Evolutionary conservation across 306 rosid genomes (phyloP).

Genomic region (Pyrus bretschneideri): DNA sequence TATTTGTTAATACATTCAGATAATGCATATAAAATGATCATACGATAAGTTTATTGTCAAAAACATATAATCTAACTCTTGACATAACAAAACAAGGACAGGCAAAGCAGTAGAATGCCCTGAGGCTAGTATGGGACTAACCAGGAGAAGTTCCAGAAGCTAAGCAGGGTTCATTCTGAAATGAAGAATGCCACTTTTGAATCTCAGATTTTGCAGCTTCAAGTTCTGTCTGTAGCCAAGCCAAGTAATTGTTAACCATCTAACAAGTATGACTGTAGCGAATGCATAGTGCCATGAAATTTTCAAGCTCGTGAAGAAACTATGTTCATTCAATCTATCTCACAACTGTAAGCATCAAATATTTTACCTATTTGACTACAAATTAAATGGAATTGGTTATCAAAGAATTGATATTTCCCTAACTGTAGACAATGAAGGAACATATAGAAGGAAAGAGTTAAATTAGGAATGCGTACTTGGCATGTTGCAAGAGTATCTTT

Average conservation of each 20-base stretch:
- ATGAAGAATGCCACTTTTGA: constrained; percentile 68
- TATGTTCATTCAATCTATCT: background rate
- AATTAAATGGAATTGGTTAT: background rate
- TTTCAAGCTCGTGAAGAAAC: background rate
- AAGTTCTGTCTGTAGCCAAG: constrained; percentile 54
- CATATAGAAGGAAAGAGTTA: background rate
- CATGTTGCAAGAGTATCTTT: constrained; percentile 62
- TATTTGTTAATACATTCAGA: background rate
- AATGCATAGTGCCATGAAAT: background rate
- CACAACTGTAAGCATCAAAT: background rate
- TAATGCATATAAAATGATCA: background rate
- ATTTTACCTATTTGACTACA: background rate
- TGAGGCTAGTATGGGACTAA: constrained; percentile 24
- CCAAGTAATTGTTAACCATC: constrained; percentile 1
- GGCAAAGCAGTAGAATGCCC: background rate
- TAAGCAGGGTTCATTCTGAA: constrained; percentile 63
- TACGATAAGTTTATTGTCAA: background rate
- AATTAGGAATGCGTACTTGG: constrained; percentile 47
- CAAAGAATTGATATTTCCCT: background rate
- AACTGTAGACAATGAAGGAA: background rate
- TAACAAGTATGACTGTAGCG: background rate
- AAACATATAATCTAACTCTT: background rate
- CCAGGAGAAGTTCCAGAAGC: constrained; percentile 69
- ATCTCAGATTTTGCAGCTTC: constrained; percentile 72
- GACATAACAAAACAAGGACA: background rate